phyloP scores from a whole-genome alignment of 2,329 filamentous ascomycete genomes.

The Botrytis elliptica region DNA sequence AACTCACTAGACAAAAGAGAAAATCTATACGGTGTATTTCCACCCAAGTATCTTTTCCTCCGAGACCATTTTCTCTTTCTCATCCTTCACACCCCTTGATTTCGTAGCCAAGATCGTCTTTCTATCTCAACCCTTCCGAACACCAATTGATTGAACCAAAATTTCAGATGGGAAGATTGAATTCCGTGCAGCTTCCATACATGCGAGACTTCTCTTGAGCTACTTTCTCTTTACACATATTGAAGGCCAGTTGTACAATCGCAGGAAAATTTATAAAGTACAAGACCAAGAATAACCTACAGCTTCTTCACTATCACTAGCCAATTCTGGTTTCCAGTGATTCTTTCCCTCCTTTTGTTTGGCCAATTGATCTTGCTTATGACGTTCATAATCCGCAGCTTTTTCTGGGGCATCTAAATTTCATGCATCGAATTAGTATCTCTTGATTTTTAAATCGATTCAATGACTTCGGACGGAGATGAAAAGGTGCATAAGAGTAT shows the following conservation, averaged over 20 bases:
- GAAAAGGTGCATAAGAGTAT: neutral
- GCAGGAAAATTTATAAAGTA: neutral
- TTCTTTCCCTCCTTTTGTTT: slow-evolving; percentile 70
- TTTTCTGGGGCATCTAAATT: slow-evolving; percentile 33
- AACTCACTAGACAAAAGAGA: neutral
- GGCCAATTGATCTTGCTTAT: slow-evolving; percentile 59
- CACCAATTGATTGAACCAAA: neutral
- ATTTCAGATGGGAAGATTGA: neutral
- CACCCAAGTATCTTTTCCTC: neutral
- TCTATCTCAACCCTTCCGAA: neutral
- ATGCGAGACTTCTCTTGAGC: slow-evolving; percentile 1
- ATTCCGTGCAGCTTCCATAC: neutral
- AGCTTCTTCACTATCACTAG: slow-evolving; percentile 75
- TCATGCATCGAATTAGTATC: neutral
- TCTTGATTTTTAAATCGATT: neutral
- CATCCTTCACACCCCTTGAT: neutral
- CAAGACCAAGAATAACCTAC: slow-evolving; percentile 45
- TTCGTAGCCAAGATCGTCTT: neutral
- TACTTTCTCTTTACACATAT: neutral
- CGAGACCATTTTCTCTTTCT: no score
- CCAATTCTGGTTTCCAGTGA: slow-evolving; percentile 76
- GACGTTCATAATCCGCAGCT: slow-evolving; percentile 50
- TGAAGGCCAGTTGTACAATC: neutral
- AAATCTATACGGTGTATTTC: neutral
- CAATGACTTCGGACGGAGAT: neutral